Conservation (phyloP, 768 basidiomycete species). For the Mycena filopes region DNA sequence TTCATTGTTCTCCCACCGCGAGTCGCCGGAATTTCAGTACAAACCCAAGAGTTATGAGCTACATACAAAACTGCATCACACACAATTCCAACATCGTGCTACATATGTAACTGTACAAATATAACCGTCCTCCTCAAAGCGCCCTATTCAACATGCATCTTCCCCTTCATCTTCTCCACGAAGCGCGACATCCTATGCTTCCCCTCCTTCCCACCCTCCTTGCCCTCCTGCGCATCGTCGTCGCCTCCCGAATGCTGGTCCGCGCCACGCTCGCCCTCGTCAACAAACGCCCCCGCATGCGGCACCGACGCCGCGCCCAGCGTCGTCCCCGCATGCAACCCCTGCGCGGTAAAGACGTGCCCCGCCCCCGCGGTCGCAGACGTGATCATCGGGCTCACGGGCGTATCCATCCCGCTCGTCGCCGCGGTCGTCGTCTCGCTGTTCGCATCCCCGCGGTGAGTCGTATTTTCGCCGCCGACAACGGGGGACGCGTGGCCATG, state of each 20-base stretch:
- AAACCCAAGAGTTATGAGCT: no score
- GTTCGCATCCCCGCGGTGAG: background rate
- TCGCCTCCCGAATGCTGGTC: background rate
- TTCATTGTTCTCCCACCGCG: no score
- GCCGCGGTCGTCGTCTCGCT: background rate
- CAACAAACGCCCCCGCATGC: background rate
- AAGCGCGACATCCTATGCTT: background rate
- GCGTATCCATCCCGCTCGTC: no score
- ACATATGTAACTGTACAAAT: no score
- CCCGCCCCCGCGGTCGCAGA: background rate
- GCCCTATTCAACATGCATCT: conserved; percentile 7
- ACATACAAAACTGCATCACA: no score
- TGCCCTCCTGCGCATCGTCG: background rate
- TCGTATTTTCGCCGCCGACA: background rate
- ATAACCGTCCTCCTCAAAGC: no score
- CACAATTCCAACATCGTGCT: no score
- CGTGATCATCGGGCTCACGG: no score
- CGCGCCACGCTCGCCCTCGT: background rate
- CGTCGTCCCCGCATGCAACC: background rate
- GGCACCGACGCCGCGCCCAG: background rate
- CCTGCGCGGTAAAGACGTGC: background rate
- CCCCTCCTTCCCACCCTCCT: background rate
- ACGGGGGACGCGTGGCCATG: background rate
- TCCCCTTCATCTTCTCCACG: conserved; percentile 5
- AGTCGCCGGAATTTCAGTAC: no score